Percentiles rank a stretch among this genome's conserved stretches.
Evolutionary conservation across 2,329 filamentous ascomycete species (phyloP).

Genomic region (Monosporascus cannonballus): DNA sequence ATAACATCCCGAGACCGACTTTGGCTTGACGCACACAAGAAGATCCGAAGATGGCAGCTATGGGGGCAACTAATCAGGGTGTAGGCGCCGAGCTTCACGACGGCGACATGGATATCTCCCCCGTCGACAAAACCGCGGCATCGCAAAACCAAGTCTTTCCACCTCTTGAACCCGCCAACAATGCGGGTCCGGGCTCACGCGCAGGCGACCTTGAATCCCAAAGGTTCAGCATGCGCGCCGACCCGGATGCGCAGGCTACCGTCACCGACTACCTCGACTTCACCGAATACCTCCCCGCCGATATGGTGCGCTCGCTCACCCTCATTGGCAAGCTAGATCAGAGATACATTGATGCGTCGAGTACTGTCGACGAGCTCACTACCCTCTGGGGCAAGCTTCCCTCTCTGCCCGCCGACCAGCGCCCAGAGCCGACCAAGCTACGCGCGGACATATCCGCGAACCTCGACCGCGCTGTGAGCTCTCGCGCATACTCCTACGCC

Average conservation of each 20-base stretch:
- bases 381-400: conserved; percentile 52
- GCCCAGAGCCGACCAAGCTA: conserved; percentile 43
- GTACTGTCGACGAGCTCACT: conserved; percentile 50
- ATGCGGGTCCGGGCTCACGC: conserved; percentile 8
- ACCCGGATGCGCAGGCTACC: conserved; percentile 64
- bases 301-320: conserved; percentile 59
- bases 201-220: conserved; percentile 29
- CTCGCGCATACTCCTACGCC: conserved; percentile 52
- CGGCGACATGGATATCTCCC: conserved; percentile 22
- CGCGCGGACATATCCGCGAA: conserved; percentile 55
- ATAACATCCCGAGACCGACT: not conserved
- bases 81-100: conserved; percentile 12
- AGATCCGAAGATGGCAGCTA: conserved; percentile 1
- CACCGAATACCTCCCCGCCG: conserved; percentile 63
- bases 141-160: conserved; percentile 25
- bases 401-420: conserved; percentile 37
- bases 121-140: conserved; percentile 27
- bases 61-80: conserved; percentile 1
- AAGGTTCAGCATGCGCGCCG: conserved; percentile 44
- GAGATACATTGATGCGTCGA: conserved; percentile 50
- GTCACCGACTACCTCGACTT: conserved; percentile 65
- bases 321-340: conserved; percentile 60
- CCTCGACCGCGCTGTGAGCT: conserved; percentile 47
- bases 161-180: conserved; percentile 24
- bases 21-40: not conserved